phyloP scores from a whole-genome alignment of 192 early-diverging fungal species.

The Podila minutissima region DNA sequence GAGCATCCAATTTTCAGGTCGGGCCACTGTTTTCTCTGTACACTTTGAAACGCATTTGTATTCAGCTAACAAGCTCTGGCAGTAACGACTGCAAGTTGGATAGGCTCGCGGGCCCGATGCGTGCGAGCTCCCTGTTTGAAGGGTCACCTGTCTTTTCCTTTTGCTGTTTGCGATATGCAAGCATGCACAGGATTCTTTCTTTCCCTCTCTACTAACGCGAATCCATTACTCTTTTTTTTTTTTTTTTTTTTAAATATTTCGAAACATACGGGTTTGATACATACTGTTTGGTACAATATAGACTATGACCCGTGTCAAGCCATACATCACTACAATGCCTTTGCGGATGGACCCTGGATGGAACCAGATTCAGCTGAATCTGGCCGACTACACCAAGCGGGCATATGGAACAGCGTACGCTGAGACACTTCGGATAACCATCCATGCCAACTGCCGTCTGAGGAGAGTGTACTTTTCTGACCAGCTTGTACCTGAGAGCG shows the following conservation, averaged over 20 bases:
- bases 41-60: not conserved
- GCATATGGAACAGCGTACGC: slow-evolving; percentile 90
- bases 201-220: not conserved
- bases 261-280: not conserved
- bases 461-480: slow-evolving; percentile 93
- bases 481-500: slow-evolving; percentile 89
- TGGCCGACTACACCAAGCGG: slow-evolving; percentile 86
- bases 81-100: not conserved
- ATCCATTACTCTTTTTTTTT: slow-evolving; percentile 3
- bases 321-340: slow-evolving; percentile 91
- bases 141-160: too few relatives aligned
- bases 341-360: slow-evolving; percentile 93
- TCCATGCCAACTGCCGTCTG: slow-evolving; percentile 93
- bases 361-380: slow-evolving; percentile 95
- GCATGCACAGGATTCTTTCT: too few relatives aligned
- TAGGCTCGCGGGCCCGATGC: too few relatives aligned
- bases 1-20: slow-evolving; percentile 93
- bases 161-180: too few relatives aligned
- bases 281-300: slow-evolving; percentile 24
- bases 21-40: not conserved
- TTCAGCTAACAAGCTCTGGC: not conserved
- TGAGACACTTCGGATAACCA: slow-evolving; percentile 87
- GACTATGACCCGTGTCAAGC: slow-evolving; percentile 84
- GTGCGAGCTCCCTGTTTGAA: too few relatives aligned
- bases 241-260: not conserved